Percentiles rank a stretch among this genome's conserved stretches.
Evolutionary conservation across 345 rosid species (phyloP).

Genomic region (Gossypium stocksii): DNA sequence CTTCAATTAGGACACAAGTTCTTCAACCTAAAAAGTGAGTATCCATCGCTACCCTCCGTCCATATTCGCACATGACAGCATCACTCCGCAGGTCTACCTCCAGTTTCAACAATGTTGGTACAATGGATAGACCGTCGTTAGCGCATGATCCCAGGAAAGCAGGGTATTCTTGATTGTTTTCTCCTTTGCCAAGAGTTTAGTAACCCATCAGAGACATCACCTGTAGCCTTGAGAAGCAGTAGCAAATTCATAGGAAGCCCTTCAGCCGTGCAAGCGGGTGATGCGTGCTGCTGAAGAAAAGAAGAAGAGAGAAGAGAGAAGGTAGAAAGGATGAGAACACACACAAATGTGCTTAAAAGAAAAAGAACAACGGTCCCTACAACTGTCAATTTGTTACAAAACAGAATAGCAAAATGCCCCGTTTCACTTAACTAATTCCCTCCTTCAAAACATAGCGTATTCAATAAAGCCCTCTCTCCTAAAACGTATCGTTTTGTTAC

Average conservation of each 20-base stretch:
- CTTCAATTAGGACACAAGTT: conserved; percentile 35
- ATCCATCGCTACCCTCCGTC: conserved; percentile 62
- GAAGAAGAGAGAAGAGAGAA: too few relatives aligned
- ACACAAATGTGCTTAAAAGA: too few relatives aligned
- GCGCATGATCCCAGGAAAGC: conserved; percentile 51
- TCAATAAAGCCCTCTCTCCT: too few relatives aligned
- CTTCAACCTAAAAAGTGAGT: conserved; percentile 66
- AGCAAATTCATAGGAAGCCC: conserved; percentile 91
- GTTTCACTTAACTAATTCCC: too few relatives aligned
- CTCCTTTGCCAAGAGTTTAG: conserved; percentile 52
- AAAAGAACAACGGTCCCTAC: too few relatives aligned
- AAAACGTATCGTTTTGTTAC: too few relatives aligned
- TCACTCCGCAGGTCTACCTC: conserved; percentile 46
- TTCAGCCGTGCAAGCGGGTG: conserved; percentile 45
- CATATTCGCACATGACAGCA: conserved; percentile 47
- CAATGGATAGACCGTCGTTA: conserved; percentile 30
- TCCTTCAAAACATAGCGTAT: too few relatives aligned
- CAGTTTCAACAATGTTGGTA: conserved; percentile 22
- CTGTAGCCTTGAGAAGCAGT: conserved; percentile 43
- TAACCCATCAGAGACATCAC: conserved; percentile 43
- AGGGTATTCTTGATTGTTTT: conserved; percentile 68
- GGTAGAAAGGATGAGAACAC: too few relatives aligned
- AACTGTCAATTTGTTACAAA: too few relatives aligned
- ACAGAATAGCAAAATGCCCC: too few relatives aligned
- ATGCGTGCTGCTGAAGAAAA: too few relatives aligned